phyloP scores from a whole-genome alignment of 2,329 filamentous ascomycete genomes.

The Apiospora kogelbergensis region DNA sequence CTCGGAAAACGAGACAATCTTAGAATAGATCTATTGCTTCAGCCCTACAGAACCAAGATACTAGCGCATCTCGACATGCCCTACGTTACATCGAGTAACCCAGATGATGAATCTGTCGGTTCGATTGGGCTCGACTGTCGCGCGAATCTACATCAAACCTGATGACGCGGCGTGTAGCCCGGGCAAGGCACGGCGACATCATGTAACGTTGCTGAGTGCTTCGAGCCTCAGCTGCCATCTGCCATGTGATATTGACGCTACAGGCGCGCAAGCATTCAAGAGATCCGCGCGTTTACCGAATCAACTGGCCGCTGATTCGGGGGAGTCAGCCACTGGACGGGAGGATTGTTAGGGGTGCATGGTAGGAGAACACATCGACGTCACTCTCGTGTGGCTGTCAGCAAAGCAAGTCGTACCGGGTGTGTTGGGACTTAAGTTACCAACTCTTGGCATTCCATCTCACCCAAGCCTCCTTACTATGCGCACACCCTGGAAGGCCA shows the following conservation, averaged over 20 bases:
- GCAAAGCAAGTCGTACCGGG: not conserved
- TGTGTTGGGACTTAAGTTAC: too few species aligned
- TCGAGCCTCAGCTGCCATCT: not conserved
- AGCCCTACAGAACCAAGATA: not conserved
- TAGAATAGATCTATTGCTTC: not conserved
- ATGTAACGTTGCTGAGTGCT: not conserved
- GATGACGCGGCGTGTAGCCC: not conserved
- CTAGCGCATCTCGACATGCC: not conserved
- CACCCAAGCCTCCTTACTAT: too few species aligned
- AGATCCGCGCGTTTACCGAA: not conserved
- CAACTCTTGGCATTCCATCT: too few species aligned
- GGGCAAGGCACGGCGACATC: not conserved
- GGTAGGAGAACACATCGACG: not conserved
- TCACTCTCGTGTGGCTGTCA: not conserved
- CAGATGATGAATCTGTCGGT: not conserved
- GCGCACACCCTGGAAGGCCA: too few species aligned
- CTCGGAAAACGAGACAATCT: not conserved
- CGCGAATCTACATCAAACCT: not conserved
- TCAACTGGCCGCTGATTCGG: not conserved
- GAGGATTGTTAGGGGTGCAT: not conserved
- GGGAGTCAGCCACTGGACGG: not conserved
- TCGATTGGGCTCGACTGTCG: not conserved
- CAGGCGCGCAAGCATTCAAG: not conserved
- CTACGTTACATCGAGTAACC: not conserved
- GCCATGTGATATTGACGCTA: not conserved